Evolutionary conservation across 1,284 basidiomycete species (phyloP), one percentile per base, ranked within the genome.

Genomic region (Thelephora terrestris): DNA sequence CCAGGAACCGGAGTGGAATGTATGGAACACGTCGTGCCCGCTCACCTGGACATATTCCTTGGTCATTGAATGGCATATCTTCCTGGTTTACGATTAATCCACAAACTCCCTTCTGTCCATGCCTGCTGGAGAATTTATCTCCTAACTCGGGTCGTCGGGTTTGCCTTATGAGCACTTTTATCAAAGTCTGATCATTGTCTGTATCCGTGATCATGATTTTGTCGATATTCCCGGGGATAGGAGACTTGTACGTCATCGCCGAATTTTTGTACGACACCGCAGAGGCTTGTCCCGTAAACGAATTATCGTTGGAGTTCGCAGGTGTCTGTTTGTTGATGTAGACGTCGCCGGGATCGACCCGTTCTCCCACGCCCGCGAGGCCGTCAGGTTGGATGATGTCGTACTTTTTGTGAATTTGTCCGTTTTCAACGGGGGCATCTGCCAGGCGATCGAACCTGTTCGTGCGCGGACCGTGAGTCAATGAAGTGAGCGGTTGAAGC

Each of bases 61-160:
- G 84, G 68, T 99, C 95, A 61, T 94, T 97, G 74, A 99, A 99
- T 4, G 96, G 96, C 92, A 99, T 88, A 67, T 99, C 96, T 59
- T 93, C 92, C 62, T 99, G 96, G 58, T 93, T 95, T 46, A 98
- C 95, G 61, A 99, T 99, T 61, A 99, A 68, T 17, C 96, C 96
- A 66, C 94, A 98, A 14, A 99, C 96, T 54, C 96, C 96, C 69
- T 99, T 99, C 69, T 99, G 96, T 38, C 96, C 96, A 65, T 99
- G 96, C 53, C 96, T 75, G 3, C 91, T 94, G 37, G 94, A 97
- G 64, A 99, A 99, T 70, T 99, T 99, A 73, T 99, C 96, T 3
- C 96, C 96, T 9, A 99, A 72, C 61, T 99, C 96, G 23, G 96
- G 96, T 45, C 92, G 76, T 59, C 96, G 79, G 20, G 96, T 99